Percentiles rank a stretch among this genome's conserved stretches.
Conservation (phyloP, 2,329 filamentous ascomycete species). For the Xylariales sp. region DNA sequence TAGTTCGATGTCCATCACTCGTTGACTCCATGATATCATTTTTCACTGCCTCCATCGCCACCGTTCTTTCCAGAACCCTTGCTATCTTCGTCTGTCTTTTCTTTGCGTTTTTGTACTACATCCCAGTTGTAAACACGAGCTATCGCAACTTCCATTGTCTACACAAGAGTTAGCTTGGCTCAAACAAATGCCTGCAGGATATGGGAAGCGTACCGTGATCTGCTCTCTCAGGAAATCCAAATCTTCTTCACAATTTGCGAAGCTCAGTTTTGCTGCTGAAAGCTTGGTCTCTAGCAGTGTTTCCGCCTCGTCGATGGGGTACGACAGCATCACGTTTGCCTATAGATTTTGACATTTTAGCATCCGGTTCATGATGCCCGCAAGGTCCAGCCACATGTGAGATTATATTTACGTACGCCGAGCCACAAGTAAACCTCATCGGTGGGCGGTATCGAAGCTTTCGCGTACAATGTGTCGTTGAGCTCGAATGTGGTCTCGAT, state of each 20-base stretch:
- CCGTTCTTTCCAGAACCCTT: conserved; percentile 33
- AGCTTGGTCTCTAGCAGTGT: conserved; percentile 73
- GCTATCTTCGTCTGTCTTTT: conserved; percentile 63
- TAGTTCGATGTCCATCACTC: no score
- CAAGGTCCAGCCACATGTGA: no score
- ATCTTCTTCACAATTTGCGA: conserved; percentile 92
- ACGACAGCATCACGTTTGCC: conserved; percentile 97
- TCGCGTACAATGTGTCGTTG: conserved; percentile 92
- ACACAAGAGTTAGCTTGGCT: no score
- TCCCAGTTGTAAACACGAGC: conserved; percentile 99
- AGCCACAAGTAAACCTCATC: conserved; percentile 97
- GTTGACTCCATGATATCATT: no score
- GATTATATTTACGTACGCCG: conserved; percentile 67
- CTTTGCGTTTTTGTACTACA: conserved; percentile 90
- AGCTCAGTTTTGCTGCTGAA: conserved; percentile 70
- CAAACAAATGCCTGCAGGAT: no score
- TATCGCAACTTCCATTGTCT: conserved; percentile 95
- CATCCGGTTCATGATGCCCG: no score
- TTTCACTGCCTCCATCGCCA: conserved; percentile 33
- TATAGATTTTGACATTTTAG: no score
- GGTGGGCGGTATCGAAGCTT: conserved; percentile 74
- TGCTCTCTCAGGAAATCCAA: conserved; percentile 93
- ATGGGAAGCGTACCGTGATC: conserved; percentile 81
- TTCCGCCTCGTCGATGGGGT: conserved; percentile 85
- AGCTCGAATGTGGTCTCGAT: conserved; percentile 94